These are phyloP conservation scores for Straminergon stramineum DNA, from an alignment of 225 moss, liverwort and hornwort species.

Conservation along the genomic window DNA sequence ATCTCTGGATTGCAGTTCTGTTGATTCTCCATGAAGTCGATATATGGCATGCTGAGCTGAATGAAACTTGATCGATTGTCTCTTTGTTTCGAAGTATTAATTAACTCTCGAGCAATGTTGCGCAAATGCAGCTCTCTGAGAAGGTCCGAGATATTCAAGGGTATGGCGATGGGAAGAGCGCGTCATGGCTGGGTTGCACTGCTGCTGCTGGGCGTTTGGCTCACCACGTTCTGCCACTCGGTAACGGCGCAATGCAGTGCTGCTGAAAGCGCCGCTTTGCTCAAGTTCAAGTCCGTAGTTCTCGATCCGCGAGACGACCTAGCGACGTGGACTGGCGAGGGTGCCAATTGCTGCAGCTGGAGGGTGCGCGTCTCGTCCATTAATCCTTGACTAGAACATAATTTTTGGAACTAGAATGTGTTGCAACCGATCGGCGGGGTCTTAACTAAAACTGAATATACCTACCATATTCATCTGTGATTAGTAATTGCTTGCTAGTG, in stretches of 20 bases:
- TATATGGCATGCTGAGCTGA: background rate
- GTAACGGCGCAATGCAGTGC: slow-evolving; percentile 29
- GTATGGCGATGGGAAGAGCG: background rate
- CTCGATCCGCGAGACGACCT: slow-evolving; percentile 28
- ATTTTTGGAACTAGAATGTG: background rate
- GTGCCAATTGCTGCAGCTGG: slow-evolving; percentile 44
- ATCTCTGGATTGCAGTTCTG: background rate
- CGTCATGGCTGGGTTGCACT: background rate
- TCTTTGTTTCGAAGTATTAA: too few species aligned
- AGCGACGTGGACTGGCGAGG: slow-evolving; percentile 13
- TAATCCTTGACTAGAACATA: background rate
- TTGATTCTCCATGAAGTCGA: too few species aligned
- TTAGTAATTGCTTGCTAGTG: background rate
- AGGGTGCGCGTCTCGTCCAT: background rate
- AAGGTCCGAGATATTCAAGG: background rate
- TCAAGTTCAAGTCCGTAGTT: slow-evolving; percentile 32
- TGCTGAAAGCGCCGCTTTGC: slow-evolving; percentile 25
- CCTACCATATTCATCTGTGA: background rate
- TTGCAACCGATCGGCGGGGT: background rate
- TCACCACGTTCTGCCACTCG: background rate
- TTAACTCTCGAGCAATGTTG: background rate
- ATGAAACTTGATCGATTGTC: background rate
- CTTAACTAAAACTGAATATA: too few species aligned
- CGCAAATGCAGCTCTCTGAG: background rate
- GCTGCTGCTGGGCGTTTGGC: background rate